phyloP scores from a whole-genome alignment of 306 rosid species.

The Cotoneaster glaucophyllus region DNA sequence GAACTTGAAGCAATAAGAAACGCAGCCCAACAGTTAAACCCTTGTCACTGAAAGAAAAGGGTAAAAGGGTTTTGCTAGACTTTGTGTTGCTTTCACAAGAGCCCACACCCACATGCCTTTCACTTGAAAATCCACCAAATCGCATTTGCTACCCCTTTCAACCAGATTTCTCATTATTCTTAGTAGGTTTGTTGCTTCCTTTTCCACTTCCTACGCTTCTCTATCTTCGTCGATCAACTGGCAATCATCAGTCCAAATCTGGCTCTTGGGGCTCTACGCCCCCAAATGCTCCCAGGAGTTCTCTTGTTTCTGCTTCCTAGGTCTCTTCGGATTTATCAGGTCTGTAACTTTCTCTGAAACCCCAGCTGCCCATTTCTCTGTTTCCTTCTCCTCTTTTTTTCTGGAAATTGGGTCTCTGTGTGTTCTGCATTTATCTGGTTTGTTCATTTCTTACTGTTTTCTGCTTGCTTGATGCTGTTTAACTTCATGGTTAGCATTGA shows the following conservation, averaged over 20 bases:
- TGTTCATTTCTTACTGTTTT: not conserved
- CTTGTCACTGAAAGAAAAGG: not conserved
- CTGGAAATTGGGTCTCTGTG: not conserved
- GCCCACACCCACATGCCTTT: not conserved
- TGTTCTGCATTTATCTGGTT: not conserved
- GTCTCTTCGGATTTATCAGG: slow-evolving; percentile 21
- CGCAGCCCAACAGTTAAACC: not conserved
- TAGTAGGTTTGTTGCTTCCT: not conserved
- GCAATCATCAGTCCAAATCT: not conserved
- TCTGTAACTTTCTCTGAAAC: slow-evolving; percentile 4
- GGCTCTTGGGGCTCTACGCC: slow-evolving; percentile 17
- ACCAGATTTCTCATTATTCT: not conserved
- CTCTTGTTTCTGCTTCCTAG: not conserved
- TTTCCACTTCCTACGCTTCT: not conserved
- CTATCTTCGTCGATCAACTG: not conserved
- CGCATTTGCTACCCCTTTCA: not conserved
- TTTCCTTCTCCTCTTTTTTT: not conserved
- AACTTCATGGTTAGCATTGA: not conserved
- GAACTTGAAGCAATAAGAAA: not conserved
- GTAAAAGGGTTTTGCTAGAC: not conserved
- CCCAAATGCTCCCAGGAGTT: slow-evolving; percentile 20
- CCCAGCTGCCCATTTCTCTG: slow-evolving; percentile 16
- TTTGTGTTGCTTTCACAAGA: not conserved
- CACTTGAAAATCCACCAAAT: not conserved
- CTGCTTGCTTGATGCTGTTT: not conserved